Conservation (phyloP, 1,139 yeast genomes). For the Hansenula sp. region DNA sequence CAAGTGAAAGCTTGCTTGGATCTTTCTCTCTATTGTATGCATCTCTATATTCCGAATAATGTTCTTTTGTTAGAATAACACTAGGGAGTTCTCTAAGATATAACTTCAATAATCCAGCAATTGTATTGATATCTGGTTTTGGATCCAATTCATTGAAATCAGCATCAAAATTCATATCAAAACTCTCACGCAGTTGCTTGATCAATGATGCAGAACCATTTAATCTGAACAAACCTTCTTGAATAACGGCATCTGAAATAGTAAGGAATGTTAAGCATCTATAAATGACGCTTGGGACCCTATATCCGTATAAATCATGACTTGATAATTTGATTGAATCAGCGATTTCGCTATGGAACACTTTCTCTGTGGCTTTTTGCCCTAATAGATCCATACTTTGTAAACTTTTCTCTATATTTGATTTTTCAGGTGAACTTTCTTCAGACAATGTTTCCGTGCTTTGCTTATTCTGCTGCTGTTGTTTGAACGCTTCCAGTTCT, state of each 20-base stretch:
- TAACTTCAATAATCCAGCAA: constrained; percentile 72
- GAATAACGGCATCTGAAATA: constrained; percentile 67
- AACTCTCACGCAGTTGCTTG: constrained; percentile 65
- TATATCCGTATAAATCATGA: constrained; percentile 38
- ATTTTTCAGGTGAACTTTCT: constrained; percentile 3
- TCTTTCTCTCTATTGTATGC: constrained; percentile 30
- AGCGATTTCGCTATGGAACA: constrained; percentile 67
- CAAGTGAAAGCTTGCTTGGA: constrained; percentile 26
- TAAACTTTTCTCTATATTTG: constrained; percentile 24
- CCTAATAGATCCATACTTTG: constrained; percentile 24
- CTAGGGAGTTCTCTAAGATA: constrained; percentile 71
- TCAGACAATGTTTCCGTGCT: constrained; percentile 7
- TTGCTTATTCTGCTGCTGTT: constrained; percentile 9
- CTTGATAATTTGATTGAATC: constrained; percentile 50
- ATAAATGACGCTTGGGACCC: constrained; percentile 73
- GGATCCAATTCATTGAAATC: constrained; percentile 47
- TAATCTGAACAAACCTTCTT: constrained; percentile 87
- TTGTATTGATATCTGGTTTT: constrained; percentile 62
- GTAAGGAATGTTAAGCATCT: constrained; percentile 72
- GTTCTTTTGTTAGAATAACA: constrained; percentile 52
- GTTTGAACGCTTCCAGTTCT: constrained; percentile 17
- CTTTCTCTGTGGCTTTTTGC: constrained; percentile 15
- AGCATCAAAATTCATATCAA: constrained; percentile 62
- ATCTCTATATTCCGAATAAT: constrained; percentile 36
- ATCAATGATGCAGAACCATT: constrained; percentile 88